A percentile compares a stretch with the other conserved stretches of the same genome.
These are phyloP conservation scores for Populus ilicifolia DNA, from an alignment of 345 rosid genomes.

Conservation along the genomic window DNA sequence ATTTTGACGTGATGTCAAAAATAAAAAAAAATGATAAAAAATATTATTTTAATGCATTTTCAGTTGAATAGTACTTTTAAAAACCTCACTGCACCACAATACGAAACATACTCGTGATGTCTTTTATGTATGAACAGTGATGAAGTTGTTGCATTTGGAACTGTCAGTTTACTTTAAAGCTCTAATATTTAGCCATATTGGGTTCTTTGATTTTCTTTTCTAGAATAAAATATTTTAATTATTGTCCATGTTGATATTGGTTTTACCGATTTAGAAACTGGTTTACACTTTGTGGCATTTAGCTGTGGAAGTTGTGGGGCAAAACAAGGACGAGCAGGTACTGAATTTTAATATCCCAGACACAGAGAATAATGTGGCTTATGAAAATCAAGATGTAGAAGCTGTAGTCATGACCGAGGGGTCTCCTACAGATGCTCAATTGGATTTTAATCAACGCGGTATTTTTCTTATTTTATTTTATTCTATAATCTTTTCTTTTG, in stretches of 20 bases:
- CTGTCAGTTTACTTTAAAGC: neutral
- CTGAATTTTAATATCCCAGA: slow-evolving; percentile 51
- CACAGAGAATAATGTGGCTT: slow-evolving; percentile 44
- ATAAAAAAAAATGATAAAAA: too few species aligned
- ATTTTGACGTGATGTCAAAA: too few species aligned
- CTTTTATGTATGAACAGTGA: neutral
- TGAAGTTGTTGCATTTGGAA: neutral
- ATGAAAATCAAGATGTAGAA: slow-evolving; percentile 59
- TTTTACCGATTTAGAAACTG: neutral
- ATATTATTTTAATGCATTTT: too few species aligned
- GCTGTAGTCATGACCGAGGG: slow-evolving; percentile 57
- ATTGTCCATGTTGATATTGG: neutral
- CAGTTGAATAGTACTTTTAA: too few species aligned
- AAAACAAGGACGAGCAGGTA: slow-evolving; percentile 46
- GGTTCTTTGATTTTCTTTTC: neutral
- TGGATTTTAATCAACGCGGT: slow-evolving; percentile 34
- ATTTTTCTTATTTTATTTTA: neutral
- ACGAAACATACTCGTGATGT: neutral
- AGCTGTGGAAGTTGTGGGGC: slow-evolving; percentile 37
- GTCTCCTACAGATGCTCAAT: slow-evolving; percentile 31
- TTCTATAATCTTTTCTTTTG: neutral
- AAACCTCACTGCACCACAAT: too few species aligned
- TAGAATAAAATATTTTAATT: neutral
- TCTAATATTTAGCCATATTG: neutral
- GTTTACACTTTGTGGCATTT: neutral